Evolutionary conservation across 2,329 filamentous ascomycete genomes (phyloP).

Genomic region (Botryosphaeria dothidea): DNA sequence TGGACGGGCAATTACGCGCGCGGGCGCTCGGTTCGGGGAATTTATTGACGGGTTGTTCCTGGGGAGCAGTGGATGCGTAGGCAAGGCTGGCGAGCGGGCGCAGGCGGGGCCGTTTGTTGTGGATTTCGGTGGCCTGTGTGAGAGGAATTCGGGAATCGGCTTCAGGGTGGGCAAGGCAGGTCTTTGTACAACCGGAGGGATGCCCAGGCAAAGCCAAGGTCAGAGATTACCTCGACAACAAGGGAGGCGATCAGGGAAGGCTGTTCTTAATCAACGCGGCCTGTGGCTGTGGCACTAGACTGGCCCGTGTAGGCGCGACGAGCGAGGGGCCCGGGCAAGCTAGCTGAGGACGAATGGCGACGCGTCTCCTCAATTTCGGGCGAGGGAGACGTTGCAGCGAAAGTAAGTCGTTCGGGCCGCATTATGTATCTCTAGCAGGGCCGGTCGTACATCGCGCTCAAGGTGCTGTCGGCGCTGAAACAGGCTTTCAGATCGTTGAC

Average conservation of each 20-base stretch:
- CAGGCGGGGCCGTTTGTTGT: slow-evolving; percentile 15
- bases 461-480: not conserved
- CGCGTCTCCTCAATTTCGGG: slow-evolving; percentile 1
- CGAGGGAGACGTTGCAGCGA: not conserved
- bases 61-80: not conserved
- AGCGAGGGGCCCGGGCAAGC: not conserved
- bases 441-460: not conserved
- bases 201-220: not conserved
- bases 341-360: slow-evolving; percentile 5
- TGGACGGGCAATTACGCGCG: not conserved
- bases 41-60: slow-evolving; percentile 3
- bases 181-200: slow-evolving; percentile 5
- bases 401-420: not conserved
- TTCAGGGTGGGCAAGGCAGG: not conserved
- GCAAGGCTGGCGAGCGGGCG: not conserved
- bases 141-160: slow-evolving; percentile 1
- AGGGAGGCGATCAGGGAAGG: slow-evolving; percentile 7
- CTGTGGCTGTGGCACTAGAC: slow-evolving; percentile 3
- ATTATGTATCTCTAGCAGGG: not conserved
- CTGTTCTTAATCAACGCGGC: not conserved
- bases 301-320: not conserved
- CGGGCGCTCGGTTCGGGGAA: slow-evolving; percentile 5
- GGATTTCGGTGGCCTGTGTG: slow-evolving; percentile 3
- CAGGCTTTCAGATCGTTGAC: not conserved
- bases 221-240: slow-evolving; percentile 6